A percentile compares a stretch with the other conserved stretches of the same genome.
Evolutionary conservation across 2,329 filamentous ascomycete species (phyloP).

Genomic region (Aspergillus japonicus): DNA sequence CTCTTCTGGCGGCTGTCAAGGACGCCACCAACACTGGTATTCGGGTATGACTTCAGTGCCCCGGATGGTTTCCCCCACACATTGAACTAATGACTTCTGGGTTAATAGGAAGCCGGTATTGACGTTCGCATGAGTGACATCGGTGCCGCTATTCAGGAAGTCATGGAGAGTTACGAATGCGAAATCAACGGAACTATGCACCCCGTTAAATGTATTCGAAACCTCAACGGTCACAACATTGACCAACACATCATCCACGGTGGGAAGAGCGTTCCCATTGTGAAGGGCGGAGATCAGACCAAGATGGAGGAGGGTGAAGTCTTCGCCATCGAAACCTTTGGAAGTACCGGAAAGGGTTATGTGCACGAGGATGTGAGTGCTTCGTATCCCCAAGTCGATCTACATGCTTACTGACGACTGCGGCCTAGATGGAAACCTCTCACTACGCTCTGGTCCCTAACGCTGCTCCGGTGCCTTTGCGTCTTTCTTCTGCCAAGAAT

Average conservation of each 20-base stretch:
- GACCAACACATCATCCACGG: slow-evolving; percentile 87
- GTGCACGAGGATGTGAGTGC: slow-evolving; percentile 76
- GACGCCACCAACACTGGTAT: slow-evolving; percentile 74
- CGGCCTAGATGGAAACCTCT: slow-evolving; percentile 67
- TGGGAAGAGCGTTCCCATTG: slow-evolving; percentile 87
- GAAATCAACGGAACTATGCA: slow-evolving; percentile 76
- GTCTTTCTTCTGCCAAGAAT: slow-evolving; percentile 78
- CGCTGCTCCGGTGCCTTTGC: slow-evolving; percentile 71
- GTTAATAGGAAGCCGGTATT: slow-evolving; percentile 74
- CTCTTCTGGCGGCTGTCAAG: slow-evolving; percentile 64
- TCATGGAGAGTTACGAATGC: slow-evolving; percentile 90
- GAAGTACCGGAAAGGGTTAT: slow-evolving; percentile 85
- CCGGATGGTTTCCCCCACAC: background rate
- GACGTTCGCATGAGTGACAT: slow-evolving; percentile 87
- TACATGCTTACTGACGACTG: slow-evolving; percentile 7
- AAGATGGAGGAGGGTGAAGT: slow-evolving; percentile 98
- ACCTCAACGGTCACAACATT: slow-evolving; percentile 88
- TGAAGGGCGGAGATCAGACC: slow-evolving; percentile 80
- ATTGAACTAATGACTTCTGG: slow-evolving; percentile 5
- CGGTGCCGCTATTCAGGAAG: slow-evolving; percentile 79
- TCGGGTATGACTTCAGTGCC: slow-evolving; percentile 44
- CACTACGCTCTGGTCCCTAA: slow-evolving; percentile 79
- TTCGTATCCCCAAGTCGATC: background rate
- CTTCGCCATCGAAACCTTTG: slow-evolving; percentile 95
- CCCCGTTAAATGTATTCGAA: slow-evolving; percentile 80